These are phyloP conservation scores for Termitomyces bulborhizus DNA, from an alignment of 768 basidiomycete genomes.

Conservation along the genomic window DNA sequence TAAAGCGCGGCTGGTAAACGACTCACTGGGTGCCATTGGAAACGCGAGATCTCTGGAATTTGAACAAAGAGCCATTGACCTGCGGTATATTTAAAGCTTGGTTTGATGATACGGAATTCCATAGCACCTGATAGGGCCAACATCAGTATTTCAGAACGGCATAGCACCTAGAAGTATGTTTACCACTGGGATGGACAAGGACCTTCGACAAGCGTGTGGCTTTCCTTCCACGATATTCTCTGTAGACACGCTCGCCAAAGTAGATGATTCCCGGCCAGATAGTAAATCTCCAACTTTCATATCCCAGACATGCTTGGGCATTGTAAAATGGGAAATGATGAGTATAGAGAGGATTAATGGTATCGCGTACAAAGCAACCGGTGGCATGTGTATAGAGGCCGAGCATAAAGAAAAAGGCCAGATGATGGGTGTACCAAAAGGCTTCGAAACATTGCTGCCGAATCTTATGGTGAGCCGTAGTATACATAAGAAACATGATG, in stretches of 20 bases:
- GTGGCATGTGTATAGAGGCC: constrained; percentile 87
- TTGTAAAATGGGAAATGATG: constrained; percentile 81
- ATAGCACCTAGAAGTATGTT: constrained; percentile 14
- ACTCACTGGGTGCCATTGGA: constrained; percentile 95
- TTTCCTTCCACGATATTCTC: constrained; percentile 75
- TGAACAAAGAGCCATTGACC: constrained; percentile 92
- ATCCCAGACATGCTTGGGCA: constrained; percentile 81
- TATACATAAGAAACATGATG: constrained; percentile 90
- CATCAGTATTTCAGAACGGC: constrained; percentile 2
- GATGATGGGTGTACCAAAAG: constrained; percentile 96
- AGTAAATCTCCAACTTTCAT: constrained; percentile 84
- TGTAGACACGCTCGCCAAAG: constrained; percentile 79
- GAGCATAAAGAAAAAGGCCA: constrained; percentile 92
- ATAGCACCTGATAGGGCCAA: constrained; percentile 57
- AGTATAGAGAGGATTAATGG: constrained; percentile 64
- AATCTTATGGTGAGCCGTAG: constrained; percentile 85
- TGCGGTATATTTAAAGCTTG: constrained; percentile 85
- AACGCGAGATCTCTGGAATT: constrained; percentile 75
- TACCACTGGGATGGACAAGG: constrained; percentile 84
- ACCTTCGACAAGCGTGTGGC: constrained; percentile 80
- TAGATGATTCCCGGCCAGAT: constrained; percentile 93
- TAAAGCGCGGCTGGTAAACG: not conserved
- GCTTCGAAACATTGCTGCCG: constrained; percentile 88
- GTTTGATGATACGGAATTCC: constrained; percentile 90
- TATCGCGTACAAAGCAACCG: constrained; percentile 93